Evolutionary conservation across 192 early-diverging fungal species (phyloP).

Genomic region (Chytriomyces hyalinus): DNA sequence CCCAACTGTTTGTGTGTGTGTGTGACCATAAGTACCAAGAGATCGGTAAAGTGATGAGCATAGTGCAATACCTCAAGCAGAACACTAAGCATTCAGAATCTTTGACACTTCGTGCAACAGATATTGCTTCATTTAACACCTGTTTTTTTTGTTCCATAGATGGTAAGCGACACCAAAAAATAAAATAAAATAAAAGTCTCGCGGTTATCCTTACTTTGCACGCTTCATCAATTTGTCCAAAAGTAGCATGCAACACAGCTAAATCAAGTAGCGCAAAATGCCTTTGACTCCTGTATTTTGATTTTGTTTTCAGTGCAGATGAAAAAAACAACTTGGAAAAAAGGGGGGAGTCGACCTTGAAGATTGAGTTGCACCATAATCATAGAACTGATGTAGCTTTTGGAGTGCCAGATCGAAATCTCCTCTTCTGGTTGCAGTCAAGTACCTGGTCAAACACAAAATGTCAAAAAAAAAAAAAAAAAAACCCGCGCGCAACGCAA

Average conservation of each 20-base stretch:
- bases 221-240: neutral
- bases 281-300: neutral
- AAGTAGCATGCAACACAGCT: neutral
- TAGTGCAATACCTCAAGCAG: neutral
- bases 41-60: neutral
- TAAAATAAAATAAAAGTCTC: no score
- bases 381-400: constrained; percentile 19
- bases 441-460: neutral
- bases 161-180: no score
- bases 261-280: constrained; percentile 14
- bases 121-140: neutral
- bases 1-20: neutral
- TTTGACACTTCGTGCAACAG: constrained; percentile 2
- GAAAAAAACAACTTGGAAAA: neutral
- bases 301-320: neutral
- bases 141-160: neutral
- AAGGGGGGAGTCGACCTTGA: neutral
- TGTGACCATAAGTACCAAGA: neutral
- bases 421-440: neutral
- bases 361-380: constrained; percentile 12
- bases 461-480: neutral
- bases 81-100: constrained; percentile 9
- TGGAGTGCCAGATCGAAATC: neutral
- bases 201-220: neutral
- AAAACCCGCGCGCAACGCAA: neutral